Conservation (phyloP, 352 stramenopile genomes). For the Pythium guiyangense region DNA sequence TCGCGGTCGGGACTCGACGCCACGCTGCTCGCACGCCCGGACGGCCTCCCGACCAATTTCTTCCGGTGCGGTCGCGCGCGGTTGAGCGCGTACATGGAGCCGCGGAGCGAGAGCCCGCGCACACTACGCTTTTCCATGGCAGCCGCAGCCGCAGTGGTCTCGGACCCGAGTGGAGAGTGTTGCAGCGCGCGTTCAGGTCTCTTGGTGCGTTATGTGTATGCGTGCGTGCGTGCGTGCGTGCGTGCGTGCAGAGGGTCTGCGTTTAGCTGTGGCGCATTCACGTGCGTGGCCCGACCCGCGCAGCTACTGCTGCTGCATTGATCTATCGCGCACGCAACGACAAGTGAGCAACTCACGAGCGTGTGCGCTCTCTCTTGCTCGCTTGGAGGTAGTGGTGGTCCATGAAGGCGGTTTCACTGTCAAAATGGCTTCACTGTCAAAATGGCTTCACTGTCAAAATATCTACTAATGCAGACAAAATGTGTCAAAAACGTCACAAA, state of each 20-base stretch:
- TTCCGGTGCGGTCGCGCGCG: slow-evolving; percentile 9
- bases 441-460: too few species aligned
- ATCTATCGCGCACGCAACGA: neutral
- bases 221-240: too few species aligned
- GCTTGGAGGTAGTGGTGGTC: too few species aligned
- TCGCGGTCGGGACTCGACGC: slow-evolving; percentile 3
- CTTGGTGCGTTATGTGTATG: too few species aligned
- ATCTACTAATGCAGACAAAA: too few species aligned
- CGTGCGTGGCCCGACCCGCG: neutral
- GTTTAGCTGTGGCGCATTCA: neutral
- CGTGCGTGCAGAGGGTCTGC: too few species aligned
- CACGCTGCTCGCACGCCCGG: slow-evolving; percentile 5
- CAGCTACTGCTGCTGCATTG: neutral
- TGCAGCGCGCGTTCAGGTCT: too few species aligned
- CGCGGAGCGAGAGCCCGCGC: slow-evolving; percentile 27
- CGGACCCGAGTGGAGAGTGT: neutral
- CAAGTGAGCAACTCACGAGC: neutral
- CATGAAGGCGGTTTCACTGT: too few species aligned
- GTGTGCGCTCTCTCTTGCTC: neutral
- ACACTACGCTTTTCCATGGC: slow-evolving; percentile 14
- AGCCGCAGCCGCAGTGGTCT: neutral
- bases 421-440: too few species aligned
- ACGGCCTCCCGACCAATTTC: slow-evolving; percentile 8
- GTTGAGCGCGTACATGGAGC: slow-evolving; percentile 29
- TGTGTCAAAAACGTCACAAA: too few species aligned